Base-by-base conservation (phyloP, 2,329 filamentous ascomycete species). In the Colletotrichum tanaceti region DNA sequence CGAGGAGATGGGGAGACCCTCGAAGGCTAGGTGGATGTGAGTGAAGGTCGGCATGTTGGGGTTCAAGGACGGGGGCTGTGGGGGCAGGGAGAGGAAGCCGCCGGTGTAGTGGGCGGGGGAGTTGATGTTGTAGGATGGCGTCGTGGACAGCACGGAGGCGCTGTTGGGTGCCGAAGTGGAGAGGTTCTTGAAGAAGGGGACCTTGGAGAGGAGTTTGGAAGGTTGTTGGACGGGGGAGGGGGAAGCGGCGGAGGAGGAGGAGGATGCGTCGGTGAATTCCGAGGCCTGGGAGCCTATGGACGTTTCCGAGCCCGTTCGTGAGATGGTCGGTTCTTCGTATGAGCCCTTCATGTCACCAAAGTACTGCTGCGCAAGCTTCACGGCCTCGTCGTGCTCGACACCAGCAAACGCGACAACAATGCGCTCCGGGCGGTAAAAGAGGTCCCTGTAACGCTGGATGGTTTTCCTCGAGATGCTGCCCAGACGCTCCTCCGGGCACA, bases 381-480 rank as follows among this genome's bases (percentile, higher is more conserved):
- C 89, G 22, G 96, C 96, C 74, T 93, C 87, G 7, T 84, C 80
- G 78, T 99, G 96, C 66, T 93, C 86, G 10, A 98, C 92, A 39
- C 96, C 96, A 2, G 95, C 96, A 82, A 98, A 98, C 0, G 96
- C 96, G 55, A 99, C 89, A 0, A 99, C 96, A 76, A 97, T 97
- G 68, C 93, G 85, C 77, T 98, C 94, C 0, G 96, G 96, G 59
- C 88, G 88, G 83, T 94, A 98, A 76, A 98, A 98, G 1, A 90
- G 83, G 60, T 91, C 87, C 46, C 95, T 84, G 77, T 99, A 99
- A 69, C 90, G 87, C 74, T 91, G 84, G 60, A 98, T 89, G 9
- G 92, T 90, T 35, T 85, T 81, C 73, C 87, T 88, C 76, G 94
- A 86, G 75, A 99, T 99, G 73, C 87, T 83, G 0, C 82, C 84